Percentiles rank a stretch among this genome's conserved stretches.
Conservation (phyloP, 805 yeast genomes). For the Saccharomyces mikatae region DNA sequence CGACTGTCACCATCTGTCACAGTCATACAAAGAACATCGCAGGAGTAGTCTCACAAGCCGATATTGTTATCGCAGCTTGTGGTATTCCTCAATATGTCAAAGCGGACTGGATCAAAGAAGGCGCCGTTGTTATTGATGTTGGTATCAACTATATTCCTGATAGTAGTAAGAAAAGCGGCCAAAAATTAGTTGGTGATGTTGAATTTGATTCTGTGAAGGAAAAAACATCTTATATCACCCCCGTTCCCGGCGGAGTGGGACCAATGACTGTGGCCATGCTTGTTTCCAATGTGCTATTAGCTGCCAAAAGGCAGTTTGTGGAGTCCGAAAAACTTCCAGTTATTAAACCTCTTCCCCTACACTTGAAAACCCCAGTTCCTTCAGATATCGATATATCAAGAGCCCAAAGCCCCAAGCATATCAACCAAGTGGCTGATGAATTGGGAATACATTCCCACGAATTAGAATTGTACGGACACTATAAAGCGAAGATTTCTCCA, state of each 20-base stretch:
- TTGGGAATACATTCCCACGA: slow-evolving; percentile 72
- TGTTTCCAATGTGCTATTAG: slow-evolving; percentile 68
- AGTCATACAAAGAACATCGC: slow-evolving; percentile 51
- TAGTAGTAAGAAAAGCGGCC: slow-evolving; percentile 64
- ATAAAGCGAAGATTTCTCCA: slow-evolving; percentile 80
- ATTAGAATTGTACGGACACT: slow-evolving; percentile 80
- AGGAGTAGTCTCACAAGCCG: slow-evolving; percentile 51
- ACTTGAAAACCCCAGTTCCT: slow-evolving; percentile 64
- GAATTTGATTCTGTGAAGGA: slow-evolving; percentile 62
- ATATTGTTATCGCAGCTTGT: slow-evolving; percentile 80
- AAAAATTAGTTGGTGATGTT: slow-evolving; percentile 88
- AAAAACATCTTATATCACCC: slow-evolving; percentile 68
- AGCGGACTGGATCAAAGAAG: slow-evolving; percentile 82
- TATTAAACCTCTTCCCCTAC: slow-evolving; percentile 51
- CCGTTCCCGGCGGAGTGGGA: slow-evolving; percentile 99
- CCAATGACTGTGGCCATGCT: slow-evolving; percentile 99
- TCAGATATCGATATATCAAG: slow-evolving; percentile 87
- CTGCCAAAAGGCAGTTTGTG: slow-evolving; percentile 56
- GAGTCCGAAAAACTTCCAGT: slow-evolving; percentile 36
- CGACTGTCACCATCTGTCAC: slow-evolving; percentile 72
- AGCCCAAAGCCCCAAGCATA: slow-evolving; percentile 78
- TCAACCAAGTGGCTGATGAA: slow-evolving; percentile 67
- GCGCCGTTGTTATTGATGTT: slow-evolving; percentile 83
- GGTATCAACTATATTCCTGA: slow-evolving; percentile 89
- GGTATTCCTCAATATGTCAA: slow-evolving; percentile 80